A percentile compares a stretch with the other conserved stretches of the same genome.
phyloP scores from a whole-genome alignment of 179 eudicot genomes.

The Drosera spatulata region DNA sequence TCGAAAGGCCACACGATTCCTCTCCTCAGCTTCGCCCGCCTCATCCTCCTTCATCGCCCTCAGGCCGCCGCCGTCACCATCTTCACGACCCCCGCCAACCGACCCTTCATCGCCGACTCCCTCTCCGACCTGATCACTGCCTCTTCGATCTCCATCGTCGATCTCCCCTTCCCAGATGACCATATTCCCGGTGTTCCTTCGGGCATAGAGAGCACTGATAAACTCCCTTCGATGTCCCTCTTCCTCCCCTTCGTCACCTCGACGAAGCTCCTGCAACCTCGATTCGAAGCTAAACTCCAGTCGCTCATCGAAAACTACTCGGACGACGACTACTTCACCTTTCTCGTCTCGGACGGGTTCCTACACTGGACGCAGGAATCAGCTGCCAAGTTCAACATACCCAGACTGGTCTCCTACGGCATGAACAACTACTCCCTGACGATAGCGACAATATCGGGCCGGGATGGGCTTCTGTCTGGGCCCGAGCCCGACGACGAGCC shows the following conservation, averaged over 20 bases:
- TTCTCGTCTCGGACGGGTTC: conserved; percentile 49
- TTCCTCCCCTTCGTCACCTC: conserved; percentile 27
- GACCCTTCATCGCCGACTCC: conserved; percentile 19
- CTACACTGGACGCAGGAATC: conserved; percentile 45
- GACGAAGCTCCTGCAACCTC: conserved; percentile 28
- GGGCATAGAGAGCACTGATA: conserved; percentile 49
- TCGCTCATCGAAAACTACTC: conserved; percentile 4
- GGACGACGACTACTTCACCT: conserved; percentile 4
- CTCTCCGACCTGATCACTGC: conserved; percentile 9
- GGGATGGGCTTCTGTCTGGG: not conserved
- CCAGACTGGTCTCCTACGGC: conserved; percentile 37
- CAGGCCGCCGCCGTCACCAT: conserved; percentile 23
- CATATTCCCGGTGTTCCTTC: conserved; percentile 19
- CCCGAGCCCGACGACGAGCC: conserved; percentile 23
- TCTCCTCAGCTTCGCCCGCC: conserved; percentile 38
- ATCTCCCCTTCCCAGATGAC: conserved; percentile 34
- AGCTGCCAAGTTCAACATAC: conserved; percentile 27
- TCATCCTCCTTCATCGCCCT: conserved; percentile 30
- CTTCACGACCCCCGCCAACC: too few species aligned
- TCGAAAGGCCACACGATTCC: conserved; percentile 77
- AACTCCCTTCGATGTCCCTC: conserved; percentile 43
- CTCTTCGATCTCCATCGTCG: conserved; percentile 13
- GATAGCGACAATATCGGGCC: not conserved
- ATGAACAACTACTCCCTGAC: conserved; percentile 23
- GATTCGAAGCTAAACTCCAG: conserved; percentile 23